These are phyloP conservation scores for Lachancea sp. DNA, from an alignment of 805 yeast species.

Conservation along the genomic window DNA sequence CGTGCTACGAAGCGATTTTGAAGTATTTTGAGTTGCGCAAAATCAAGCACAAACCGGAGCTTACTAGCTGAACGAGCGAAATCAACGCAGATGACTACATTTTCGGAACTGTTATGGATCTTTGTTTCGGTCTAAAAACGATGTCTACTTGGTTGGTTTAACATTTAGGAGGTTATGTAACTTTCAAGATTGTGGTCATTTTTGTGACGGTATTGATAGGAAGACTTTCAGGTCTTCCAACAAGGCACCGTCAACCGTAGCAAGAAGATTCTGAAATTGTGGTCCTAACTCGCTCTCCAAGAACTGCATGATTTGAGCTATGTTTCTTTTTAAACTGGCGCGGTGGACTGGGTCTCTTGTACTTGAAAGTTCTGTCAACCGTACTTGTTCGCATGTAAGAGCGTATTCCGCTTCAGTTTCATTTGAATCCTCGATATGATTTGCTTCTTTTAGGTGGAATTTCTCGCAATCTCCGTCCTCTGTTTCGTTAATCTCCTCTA, in stretches of 20 bases:
- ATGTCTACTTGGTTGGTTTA: neutral
- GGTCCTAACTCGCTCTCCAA: conserved; percentile 25
- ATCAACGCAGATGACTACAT: too few relatives aligned
- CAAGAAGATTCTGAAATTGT: conserved; percentile 21
- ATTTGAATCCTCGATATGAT: conserved; percentile 20
- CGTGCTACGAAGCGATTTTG: conserved; percentile 56
- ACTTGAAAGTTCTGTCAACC: conserved; percentile 36
- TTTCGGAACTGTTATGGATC: neutral
- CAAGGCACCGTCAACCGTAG: conserved; percentile 18
- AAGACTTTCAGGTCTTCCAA: conserved; percentile 27
- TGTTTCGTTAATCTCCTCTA: conserved; percentile 71
- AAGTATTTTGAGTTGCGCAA: conserved; percentile 21
- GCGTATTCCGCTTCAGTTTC: conserved; percentile 26
- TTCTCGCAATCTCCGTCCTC: conserved; percentile 49
- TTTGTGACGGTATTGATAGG: conserved; percentile 14
- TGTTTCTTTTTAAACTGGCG: conserved; percentile 42
- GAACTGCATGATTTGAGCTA: conserved; percentile 32
- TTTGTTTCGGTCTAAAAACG: neutral
- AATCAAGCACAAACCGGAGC: neutral
- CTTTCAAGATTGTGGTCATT: neutral
- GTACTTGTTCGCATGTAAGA: conserved; percentile 37
- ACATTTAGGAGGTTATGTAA: too few relatives aligned
- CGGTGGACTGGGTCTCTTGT: conserved; percentile 48
- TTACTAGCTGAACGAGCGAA: neutral
- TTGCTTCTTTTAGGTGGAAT: conserved; percentile 40